Conservation (phyloP, 768 basidiomycete genomes). For the Termitomyces sp. region DNA sequence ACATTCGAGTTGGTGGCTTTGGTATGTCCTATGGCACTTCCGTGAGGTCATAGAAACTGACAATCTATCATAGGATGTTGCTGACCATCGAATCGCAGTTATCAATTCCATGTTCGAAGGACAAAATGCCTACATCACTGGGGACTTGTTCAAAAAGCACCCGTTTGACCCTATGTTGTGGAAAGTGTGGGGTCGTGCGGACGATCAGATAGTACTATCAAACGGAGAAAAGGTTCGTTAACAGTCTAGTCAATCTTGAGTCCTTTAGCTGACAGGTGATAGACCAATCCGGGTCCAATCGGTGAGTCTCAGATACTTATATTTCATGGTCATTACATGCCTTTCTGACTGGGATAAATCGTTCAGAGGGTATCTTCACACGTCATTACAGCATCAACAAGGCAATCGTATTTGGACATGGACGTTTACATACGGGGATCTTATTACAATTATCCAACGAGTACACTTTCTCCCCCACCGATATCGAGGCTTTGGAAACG, state of each 20-base stretch:
- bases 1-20: conserved; percentile 6
- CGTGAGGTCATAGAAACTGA: too few species aligned
- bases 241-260: background rate
- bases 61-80: background rate
- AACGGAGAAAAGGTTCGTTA: conserved; percentile 37
- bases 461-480: background rate
- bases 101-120: conserved; percentile 32
- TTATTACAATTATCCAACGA: background rate
- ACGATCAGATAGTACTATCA: conserved; percentile 42
- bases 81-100: conserved; percentile 2
- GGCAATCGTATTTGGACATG: conserved; percentile 5
- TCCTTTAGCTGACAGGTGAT: background rate
- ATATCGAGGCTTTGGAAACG: background rate
- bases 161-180: conserved; percentile 31
- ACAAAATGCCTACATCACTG: conserved; percentile 34
- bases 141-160: conserved; percentile 39
- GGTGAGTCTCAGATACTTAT: background rate
- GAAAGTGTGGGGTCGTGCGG: conserved; percentile 31
- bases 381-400: background rate
- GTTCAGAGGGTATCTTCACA: conserved; percentile 2
- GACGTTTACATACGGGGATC: conserved; percentile 1
- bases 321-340: background rate
- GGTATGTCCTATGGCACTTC: too few species aligned
- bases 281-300: conserved; percentile 11
- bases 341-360: background rate